Base-by-base conservation (phyloP, 352 stramenopile species). In the Phytophthora tubulina region DNA sequence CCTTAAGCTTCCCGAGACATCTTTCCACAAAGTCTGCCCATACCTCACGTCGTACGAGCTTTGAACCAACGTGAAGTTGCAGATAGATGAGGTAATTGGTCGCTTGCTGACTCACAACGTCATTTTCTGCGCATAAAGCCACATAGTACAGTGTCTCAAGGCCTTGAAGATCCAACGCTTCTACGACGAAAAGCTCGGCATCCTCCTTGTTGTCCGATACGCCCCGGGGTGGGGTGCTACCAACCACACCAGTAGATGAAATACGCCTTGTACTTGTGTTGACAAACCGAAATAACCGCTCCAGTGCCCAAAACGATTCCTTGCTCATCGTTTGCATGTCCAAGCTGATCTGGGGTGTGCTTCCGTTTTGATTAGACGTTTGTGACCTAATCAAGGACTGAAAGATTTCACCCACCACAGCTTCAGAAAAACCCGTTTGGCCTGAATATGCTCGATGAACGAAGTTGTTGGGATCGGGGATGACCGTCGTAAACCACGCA, bases 31-130 rank as follows among this genome's bases (percentile, higher is more conserved):
- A 93, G 30, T 89, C 81, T 31, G 75, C 66, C 86, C 86, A 93
- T 5, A 92, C 83, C 44, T 93, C 86, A 17, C 78, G 81, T 4
- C 85, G 86, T 42, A 89, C 80, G 13, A 92, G 80, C 46, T 93
- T 92, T 32, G 79, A 86, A 1, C 85, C 84, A 6, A 92, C 77
- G 27, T 93, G 84, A 56, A 91, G 78, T 15, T 90, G 81, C 39
- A 93, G 68, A 50, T 89, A 90, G 13, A 93, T 90, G 42, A 93
- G 39, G 54, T 92, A 92, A 64, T 92, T 87, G 36, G 63, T 81
- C 31, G 82, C 85, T 73, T 86, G 71, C 33, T 86, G 64, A 64
- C 73, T 86, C 14, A 92, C 81, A 11, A 50, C 51, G 27, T 83
- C 79, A 38, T 72, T 71, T 27, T 82, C 64, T 10, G 80, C 78